Conservation (phyloP, 2,329 filamentous ascomycete species). For the Aureobasidium sp. region DNA sequence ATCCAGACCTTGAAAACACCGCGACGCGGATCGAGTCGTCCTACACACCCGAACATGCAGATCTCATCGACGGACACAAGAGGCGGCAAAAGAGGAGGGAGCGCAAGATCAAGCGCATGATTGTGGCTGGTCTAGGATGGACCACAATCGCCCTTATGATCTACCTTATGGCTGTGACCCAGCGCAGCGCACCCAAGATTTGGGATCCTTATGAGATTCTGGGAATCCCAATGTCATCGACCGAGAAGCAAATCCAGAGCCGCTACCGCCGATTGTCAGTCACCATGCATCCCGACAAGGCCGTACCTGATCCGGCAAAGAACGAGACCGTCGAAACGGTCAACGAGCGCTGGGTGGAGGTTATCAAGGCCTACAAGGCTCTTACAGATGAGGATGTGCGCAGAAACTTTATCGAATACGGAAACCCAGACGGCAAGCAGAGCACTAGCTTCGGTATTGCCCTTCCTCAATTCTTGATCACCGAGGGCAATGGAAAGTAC, state of each 20-base stretch:
- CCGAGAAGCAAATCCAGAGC: slow-evolving; percentile 85
- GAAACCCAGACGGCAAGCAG: slow-evolving; percentile 96
- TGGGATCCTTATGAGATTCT: slow-evolving; percentile 98
- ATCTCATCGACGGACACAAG: slow-evolving; percentile 75
- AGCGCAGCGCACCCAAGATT: slow-evolving; percentile 63
- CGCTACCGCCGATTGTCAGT: slow-evolving; percentile 83
- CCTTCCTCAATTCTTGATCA: slow-evolving; percentile 84
- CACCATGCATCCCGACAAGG: slow-evolving; percentile 89
- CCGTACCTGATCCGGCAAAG: slow-evolving; percentile 70
- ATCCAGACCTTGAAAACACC: slow-evolving; percentile 64
- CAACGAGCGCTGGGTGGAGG: slow-evolving; percentile 84
- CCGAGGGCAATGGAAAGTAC: slow-evolving; percentile 92
- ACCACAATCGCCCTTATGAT: slow-evolving; percentile 80
- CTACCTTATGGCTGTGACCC: slow-evolving; percentile 79
- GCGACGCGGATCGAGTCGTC: slow-evolving; percentile 75
- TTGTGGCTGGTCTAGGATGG: slow-evolving; percentile 73
- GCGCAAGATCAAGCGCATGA: slow-evolving; percentile 75
- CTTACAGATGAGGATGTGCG: slow-evolving; percentile 95
- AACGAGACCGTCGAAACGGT: slow-evolving; percentile 83
- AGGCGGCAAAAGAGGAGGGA: slow-evolving; percentile 84
- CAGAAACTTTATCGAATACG: slow-evolving; percentile 93
- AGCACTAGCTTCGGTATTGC: slow-evolving; percentile 97
- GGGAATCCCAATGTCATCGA: slow-evolving; percentile 74
- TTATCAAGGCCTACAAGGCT: slow-evolving; percentile 96
- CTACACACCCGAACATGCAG: slow-evolving; percentile 74